Conservation (phyloP, 1,139 yeast species). For the Kurtzmaniella quercitrusa region DNA sequence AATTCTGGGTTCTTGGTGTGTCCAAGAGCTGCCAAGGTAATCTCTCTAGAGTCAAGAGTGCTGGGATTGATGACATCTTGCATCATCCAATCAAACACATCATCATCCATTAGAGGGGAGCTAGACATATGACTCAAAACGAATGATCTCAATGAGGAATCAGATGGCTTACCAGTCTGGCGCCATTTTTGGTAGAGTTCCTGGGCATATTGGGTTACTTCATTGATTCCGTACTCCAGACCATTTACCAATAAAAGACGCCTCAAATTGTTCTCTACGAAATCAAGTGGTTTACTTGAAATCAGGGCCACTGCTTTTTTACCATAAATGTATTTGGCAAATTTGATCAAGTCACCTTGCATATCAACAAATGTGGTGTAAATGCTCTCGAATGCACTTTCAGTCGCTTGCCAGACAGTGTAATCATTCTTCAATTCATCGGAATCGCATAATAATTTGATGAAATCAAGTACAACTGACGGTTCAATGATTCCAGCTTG, state of each 20-base stretch:
- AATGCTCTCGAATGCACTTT: constrained; percentile 40
- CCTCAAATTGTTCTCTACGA: constrained; percentile 5
- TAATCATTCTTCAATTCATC: constrained; percentile 46
- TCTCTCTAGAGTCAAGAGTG: constrained; percentile 64
- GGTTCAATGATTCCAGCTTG: constrained; percentile 52
- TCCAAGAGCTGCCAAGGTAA: constrained; percentile 61
- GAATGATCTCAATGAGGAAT: constrained; percentile 54
- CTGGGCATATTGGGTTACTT: constrained; percentile 44
- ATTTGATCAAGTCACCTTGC: constrained; percentile 32
- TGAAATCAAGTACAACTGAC: constrained; percentile 40
- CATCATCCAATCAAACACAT: constrained; percentile 42
- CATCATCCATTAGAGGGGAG: constrained; percentile 33
- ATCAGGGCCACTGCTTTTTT: constrained; percentile 32
- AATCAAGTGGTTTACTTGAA: constrained; percentile 24
- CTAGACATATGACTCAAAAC: constrained; percentile 50
- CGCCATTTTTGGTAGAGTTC: constrained; percentile 36
- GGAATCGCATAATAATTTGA: constrained; percentile 33
- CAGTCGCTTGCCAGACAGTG: constrained; percentile 65
- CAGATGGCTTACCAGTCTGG: constrained; percentile 28
- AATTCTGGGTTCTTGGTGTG: constrained; percentile 36
- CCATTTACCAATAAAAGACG: neutral
- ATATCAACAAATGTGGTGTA: constrained; percentile 46
- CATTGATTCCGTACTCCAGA: constrained; percentile 26
- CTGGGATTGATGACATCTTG: constrained; percentile 52
- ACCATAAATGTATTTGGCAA: constrained; percentile 37